A percentile compares a stretch with the other conserved stretches of the same genome.
These are phyloP conservation scores for Aspergillus mulundensis DNA, from an alignment of 495 filamentous ascomycete species.

Conservation along the genomic window DNA sequence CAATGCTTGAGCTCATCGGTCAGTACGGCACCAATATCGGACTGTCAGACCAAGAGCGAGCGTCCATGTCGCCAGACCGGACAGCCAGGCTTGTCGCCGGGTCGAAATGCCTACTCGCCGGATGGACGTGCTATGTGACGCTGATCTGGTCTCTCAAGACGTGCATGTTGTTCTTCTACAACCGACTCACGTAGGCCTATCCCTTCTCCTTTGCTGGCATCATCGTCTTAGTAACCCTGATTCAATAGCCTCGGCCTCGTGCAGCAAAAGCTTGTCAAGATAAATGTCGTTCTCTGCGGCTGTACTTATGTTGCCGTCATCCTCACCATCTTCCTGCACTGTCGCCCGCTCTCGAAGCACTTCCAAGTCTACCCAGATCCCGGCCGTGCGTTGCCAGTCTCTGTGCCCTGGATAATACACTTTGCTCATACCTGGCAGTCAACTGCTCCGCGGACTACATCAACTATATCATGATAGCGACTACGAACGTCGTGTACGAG, in stretches of 20 bases:
- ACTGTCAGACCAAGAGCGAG: conserved; percentile 36
- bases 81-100: conserved; percentile 34
- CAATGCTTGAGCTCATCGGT: conserved; percentile 18
- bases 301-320: conserved; percentile 42
- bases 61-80: conserved; percentile 29
- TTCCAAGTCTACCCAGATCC: conserved; percentile 49
- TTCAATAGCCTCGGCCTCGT: conserved; percentile 14
- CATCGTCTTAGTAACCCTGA: not conserved
- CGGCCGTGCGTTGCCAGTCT: conserved; percentile 23
- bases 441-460: conserved; percentile 15
- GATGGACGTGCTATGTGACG: conserved; percentile 48
- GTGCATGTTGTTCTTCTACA: conserved; percentile 48
- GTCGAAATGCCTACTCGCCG: conserved; percentile 44
- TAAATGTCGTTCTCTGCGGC: conserved; percentile 28
- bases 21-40: conserved; percentile 37
- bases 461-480: conserved; percentile 20
- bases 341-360: conserved; percentile 37
- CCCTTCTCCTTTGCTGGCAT: not conserved
- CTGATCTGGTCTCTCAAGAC: conserved; percentile 50
- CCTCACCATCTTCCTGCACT: conserved; percentile 40
- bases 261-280: conserved; percentile 22
- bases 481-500: conserved; percentile 17
- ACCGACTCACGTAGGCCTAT: conserved; percentile 43
- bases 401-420: too few relatives aligned
- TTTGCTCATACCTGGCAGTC: too few relatives aligned